Base-by-base conservation (phyloP, 345 rosid species). In the Carallia brachiata region DNA sequence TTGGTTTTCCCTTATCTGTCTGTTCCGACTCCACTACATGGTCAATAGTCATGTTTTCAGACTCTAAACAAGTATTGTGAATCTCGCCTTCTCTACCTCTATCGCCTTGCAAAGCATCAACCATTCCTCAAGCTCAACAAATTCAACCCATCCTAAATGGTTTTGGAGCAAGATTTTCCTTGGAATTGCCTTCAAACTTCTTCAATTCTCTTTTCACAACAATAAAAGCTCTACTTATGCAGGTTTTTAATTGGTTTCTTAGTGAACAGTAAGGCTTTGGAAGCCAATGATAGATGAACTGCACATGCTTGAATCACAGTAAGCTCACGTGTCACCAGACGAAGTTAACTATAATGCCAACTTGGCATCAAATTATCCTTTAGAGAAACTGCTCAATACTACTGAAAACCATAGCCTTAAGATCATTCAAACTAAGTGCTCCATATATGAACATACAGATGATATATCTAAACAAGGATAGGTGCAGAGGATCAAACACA, bases 281-380 rank as follows among this genome's bases (percentile, higher is more conserved):
- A 76, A 71, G 55, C 79, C 79, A 48, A 76, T 76, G 79, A 75
- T 76, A 61, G 79, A 76, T 66, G 79, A 76, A 62, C 65, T 76
- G 10, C 70, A 76, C 68, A 61, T 66, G 71, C 75, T 76, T 36
- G 68, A 73, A 61, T 63, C 79, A 6, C 58, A 61, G 72, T 68
- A 67, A 55, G 59, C 62, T n/a, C 17, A 13, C 40, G 52, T 36
- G n/a, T 39, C 67, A 65, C 1, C 67, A 4, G 67, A 32, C 57
- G 54, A 74, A 44, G 32, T 36, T 6, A 77, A 34, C 48, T 57
- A n/a, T 18, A 58, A 65, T 6, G 52, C 62, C 37, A 62, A 36
- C 57, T 32, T 30, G 72, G 53, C 62, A 17, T 63, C 77, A 32
- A 50, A 71, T 48, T 18, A 59, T 27, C 40, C 65, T 52, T 10